A percentile compares a stretch with the other conserved stretches of the same genome.
Conservation (phyloP, 768 basidiomycete species). For the Stropharia rugosoannulata region DNA sequence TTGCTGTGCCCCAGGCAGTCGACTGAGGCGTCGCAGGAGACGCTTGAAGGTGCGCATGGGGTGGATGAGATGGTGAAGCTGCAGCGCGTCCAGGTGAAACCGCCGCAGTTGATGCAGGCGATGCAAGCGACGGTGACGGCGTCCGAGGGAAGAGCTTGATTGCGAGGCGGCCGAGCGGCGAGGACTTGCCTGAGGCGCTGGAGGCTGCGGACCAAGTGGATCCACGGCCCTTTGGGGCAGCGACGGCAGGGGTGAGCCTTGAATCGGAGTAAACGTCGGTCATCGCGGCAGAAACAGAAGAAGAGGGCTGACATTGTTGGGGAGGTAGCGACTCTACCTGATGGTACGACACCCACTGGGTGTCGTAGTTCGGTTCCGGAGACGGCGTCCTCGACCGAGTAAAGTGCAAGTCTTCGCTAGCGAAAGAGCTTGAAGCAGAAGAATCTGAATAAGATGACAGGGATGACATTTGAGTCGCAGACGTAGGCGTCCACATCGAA, state of each 20-base stretch:
- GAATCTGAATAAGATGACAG: constrained; percentile 43
- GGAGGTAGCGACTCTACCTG: constrained; percentile 33
- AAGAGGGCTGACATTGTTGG: constrained; percentile 43
- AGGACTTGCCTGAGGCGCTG: constrained; percentile 1
- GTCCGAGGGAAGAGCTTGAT: constrained; percentile 52
- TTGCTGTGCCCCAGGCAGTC: constrained; percentile 31
- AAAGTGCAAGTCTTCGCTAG: constrained; percentile 32
- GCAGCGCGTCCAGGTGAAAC: constrained; percentile 27
- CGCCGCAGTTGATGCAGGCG: constrained; percentile 32
- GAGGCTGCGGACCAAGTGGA: not conserved
- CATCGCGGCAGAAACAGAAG: constrained; percentile 38
- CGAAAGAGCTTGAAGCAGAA: constrained; percentile 33
- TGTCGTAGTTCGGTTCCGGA: constrained; percentile 23
- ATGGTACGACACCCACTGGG: constrained; percentile 28
- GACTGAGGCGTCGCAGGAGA: constrained; percentile 33
- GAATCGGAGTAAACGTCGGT: constrained; percentile 38
- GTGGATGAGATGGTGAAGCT: constrained; percentile 29
- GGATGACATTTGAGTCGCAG: constrained; percentile 43
- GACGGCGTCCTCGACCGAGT: constrained; percentile 34
- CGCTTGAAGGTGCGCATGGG: constrained; percentile 38
- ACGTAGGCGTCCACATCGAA: constrained; percentile 45
- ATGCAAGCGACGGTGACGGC: constrained; percentile 40
- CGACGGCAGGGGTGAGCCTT: constrained; percentile 31
- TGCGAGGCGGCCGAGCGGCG: constrained; percentile 36
- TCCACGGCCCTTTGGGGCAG: constrained; percentile 1